Percentiles rank a stretch among this genome's conserved stretches.
Evolutionary conservation across 805 yeast genomes (phyloP).

Genomic region (Saccharomycopsis fodiens): DNA sequence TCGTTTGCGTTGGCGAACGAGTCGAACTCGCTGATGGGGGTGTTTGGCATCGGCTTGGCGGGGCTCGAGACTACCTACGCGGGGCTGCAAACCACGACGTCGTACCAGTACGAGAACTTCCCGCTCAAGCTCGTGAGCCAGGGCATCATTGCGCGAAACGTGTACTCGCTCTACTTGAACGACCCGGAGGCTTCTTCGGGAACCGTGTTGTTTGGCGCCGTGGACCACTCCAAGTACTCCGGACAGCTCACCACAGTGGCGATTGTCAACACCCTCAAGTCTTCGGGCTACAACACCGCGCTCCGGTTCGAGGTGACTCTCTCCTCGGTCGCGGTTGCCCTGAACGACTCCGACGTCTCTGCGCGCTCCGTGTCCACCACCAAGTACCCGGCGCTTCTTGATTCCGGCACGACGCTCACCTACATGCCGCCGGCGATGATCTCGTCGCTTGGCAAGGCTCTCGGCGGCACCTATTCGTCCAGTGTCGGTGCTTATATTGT

Average conservation of each 20-base stretch:
- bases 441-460: conserved; percentile 25
- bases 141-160: conserved; percentile 47
- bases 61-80: conserved; percentile 60
- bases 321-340: conserved; percentile 24
- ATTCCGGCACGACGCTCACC: conserved; percentile 51
- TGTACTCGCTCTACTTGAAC: conserved; percentile 59
- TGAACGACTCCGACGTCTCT: conserved; percentile 18
- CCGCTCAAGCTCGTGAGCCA: conserved; percentile 52
- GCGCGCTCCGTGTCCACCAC: conserved; percentile 20
- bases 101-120: conserved; percentile 52
- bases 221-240: conserved; percentile 53
- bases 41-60: conserved; percentile 64
- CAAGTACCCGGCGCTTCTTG: conserved; percentile 37
- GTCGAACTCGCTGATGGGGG: conserved; percentile 61
- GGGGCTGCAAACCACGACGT: conserved; percentile 18
- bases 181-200: conserved; percentile 37
- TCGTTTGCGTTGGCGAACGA: conserved; percentile 70
- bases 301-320: conserved; percentile 44
- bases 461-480: conserved; percentile 30
- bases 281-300: conserved; percentile 31
- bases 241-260: conserved; percentile 48
- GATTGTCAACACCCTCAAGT: conserved; percentile 35
- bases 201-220: conserved; percentile 63
- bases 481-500: conserved; percentile 38
- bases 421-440: conserved; percentile 34